These are phyloP conservation scores for Candida palmyrensis DNA, from an alignment of 805 yeast genomes.

Conservation along the genomic window DNA sequence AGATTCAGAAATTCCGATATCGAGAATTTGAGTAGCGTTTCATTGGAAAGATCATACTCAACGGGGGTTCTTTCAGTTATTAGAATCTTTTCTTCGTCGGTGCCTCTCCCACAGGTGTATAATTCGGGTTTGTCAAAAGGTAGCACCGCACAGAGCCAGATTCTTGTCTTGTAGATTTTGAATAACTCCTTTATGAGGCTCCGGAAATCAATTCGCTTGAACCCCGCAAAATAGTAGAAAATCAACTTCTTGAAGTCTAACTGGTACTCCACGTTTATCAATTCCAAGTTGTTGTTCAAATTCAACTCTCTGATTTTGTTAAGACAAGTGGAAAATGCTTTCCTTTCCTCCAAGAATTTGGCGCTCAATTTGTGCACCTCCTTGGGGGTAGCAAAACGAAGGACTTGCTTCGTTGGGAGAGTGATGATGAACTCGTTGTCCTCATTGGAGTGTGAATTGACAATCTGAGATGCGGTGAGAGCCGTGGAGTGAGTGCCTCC, in stretches of 20 bases:
- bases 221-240: conserved; percentile 43
- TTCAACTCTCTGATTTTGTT: conserved; percentile 44
- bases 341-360: conserved; percentile 66
- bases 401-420: conserved; percentile 72
- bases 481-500: conserved; percentile 37
- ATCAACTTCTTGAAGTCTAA: conserved; percentile 41
- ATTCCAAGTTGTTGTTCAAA: conserved; percentile 37
- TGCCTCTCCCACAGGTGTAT: conserved; percentile 9
- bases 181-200: conserved; percentile 40
- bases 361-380: conserved; percentile 59
- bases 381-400: conserved; percentile 69
- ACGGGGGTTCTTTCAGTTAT: conserved; percentile 19
- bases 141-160: conserved; percentile 44
- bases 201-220: conserved; percentile 40
- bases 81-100: conserved; percentile 3
- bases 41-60: conserved; percentile 36
- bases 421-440: conserved; percentile 58
- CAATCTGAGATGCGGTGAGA: conserved; percentile 29
- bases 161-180: conserved; percentile 42
- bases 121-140: conserved; percentile 34
- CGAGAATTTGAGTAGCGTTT: conserved; percentile 37
- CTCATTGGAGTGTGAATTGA: conserved; percentile 41
- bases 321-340: conserved; percentile 62
- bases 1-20: conserved; percentile 39
- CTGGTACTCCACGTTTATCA: conserved; percentile 42